Conservation (phyloP, 805 yeast species). For the Candida dajiaensis region DNA sequence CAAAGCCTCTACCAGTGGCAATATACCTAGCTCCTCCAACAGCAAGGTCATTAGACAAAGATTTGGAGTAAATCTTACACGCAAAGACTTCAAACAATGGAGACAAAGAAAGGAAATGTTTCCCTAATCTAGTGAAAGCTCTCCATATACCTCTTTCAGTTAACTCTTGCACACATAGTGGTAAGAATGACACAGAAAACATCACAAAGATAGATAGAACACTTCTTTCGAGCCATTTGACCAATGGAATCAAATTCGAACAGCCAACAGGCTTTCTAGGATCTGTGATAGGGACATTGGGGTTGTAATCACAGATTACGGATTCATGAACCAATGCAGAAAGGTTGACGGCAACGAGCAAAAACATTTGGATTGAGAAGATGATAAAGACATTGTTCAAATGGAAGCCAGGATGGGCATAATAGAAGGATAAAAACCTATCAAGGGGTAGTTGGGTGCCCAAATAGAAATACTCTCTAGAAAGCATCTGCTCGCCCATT, state of each 20-base stretch:
- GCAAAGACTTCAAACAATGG: conserved; percentile 78
- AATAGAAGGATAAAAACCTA: conserved; percentile 72
- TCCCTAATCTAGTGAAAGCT: conserved; percentile 54
- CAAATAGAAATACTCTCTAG: conserved; percentile 74
- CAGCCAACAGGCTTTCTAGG: conserved; percentile 64
- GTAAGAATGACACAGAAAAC: conserved; percentile 68
- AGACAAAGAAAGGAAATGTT: conserved; percentile 65
- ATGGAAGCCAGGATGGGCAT: conserved; percentile 86
- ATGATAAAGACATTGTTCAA: conserved; percentile 71
- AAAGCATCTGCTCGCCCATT: conserved; percentile 84
- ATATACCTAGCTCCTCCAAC: conserved; percentile 80
- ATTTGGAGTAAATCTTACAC: conserved; percentile 68
- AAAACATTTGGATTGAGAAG: conserved; percentile 58
- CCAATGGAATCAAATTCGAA: conserved; percentile 60
- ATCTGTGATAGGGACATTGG: conserved; percentile 54
- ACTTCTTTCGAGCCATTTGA: conserved; percentile 70
- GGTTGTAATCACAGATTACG: conserved; percentile 54
- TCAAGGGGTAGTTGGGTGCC: conserved; percentile 75
- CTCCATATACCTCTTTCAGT: conserved; percentile 72
- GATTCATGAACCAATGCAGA: conserved; percentile 60
- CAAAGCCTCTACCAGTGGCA: conserved; percentile 80
- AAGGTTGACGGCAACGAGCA: conserved; percentile 52
- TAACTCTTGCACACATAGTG: conserved; percentile 70
- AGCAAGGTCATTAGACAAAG: conserved; percentile 60
- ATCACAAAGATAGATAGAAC: conserved; percentile 70